Conservation (phyloP, 352 stramenopile genomes). For the Phytophthora macrochlamydospora region DNA sequence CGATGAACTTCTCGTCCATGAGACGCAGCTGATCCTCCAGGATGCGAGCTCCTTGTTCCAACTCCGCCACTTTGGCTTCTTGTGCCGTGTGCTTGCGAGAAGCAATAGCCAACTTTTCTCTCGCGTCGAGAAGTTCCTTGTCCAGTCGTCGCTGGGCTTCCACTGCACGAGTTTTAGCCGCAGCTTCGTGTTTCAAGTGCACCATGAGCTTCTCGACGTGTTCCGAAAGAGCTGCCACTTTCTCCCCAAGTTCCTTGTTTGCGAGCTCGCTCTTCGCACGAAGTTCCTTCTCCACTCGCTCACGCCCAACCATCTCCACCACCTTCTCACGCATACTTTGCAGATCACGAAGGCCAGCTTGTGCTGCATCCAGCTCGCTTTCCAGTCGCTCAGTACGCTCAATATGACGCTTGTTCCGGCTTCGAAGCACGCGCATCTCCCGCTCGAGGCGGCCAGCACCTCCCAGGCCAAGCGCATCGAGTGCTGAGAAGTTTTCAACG, state of each 20-base stretch:
- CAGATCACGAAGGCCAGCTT: slow-evolving; percentile 55
- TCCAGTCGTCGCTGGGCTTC: slow-evolving; percentile 77
- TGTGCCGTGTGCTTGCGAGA: slow-evolving; percentile 85
- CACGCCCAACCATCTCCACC: slow-evolving; percentile 77
- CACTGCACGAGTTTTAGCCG: slow-evolving; percentile 90
- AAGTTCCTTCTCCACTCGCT: slow-evolving; percentile 89
- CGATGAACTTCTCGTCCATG: slow-evolving; percentile 98
- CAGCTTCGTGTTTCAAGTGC: slow-evolving; percentile 95
- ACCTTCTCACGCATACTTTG: slow-evolving; percentile 78
- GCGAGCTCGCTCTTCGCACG: slow-evolving; percentile 68
- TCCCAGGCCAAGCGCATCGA: slow-evolving; percentile 59
- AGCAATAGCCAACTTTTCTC: slow-evolving; percentile 61
- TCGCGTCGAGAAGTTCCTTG: slow-evolving; percentile 78
- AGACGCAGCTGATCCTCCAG: slow-evolving; percentile 95
- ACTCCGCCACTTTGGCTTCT: slow-evolving; percentile 88
- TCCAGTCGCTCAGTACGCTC: slow-evolving; percentile 58
- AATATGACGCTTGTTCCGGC: slow-evolving; percentile 73
- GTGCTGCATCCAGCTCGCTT: slow-evolving; percentile 52
- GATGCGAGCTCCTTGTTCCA: slow-evolving; percentile 93
- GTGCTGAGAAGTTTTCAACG: slow-evolving; percentile 63
- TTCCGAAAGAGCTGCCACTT: slow-evolving; percentile 92
- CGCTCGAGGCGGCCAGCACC: slow-evolving; percentile 66
- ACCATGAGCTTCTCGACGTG: slow-evolving; percentile 98
- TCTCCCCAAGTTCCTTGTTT: slow-evolving; percentile 74
- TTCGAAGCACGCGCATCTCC: slow-evolving; percentile 69